These are phyloP conservation scores for Bipolaris oryzae DNA, from an alignment of 2,329 filamentous ascomycete species.

Conservation along the genomic window DNA sequence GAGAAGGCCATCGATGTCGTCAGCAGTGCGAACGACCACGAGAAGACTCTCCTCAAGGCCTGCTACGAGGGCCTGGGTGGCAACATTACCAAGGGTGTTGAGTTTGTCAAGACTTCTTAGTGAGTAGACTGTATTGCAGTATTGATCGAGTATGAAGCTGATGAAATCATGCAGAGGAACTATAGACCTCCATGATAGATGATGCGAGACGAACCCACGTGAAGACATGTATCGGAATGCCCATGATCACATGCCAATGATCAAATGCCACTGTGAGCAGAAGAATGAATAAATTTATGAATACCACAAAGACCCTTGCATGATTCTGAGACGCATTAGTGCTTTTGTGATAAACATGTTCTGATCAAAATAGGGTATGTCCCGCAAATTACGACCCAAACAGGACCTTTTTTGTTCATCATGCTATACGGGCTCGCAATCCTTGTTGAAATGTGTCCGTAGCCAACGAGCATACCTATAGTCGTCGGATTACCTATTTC, in stretches of 20 bases:
- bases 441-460: too few species aligned
- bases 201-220: slow-evolving; percentile 20
- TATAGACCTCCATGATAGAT: slow-evolving; percentile 19
- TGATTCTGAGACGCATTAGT: neutral
- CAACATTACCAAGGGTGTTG: slow-evolving; percentile 93
- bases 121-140: slow-evolving; percentile 23
- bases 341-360: neutral
- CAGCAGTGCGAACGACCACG: slow-evolving; percentile 76
- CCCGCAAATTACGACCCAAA: too few species aligned
- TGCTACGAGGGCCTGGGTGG: slow-evolving; percentile 79
- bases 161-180: slow-evolving; percentile 24
- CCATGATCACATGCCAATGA: slow-evolving; percentile 10
- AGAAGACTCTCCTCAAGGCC: slow-evolving; percentile 83
- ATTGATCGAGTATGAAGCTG: slow-evolving; percentile 2
- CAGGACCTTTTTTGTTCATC: too few species aligned
- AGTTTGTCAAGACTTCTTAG: slow-evolving; percentile 75
- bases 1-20: slow-evolving; percentile 86
- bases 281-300: slow-evolving; percentile 7
- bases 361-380: neutral
- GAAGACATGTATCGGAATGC: slow-evolving; percentile 18
- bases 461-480: too few species aligned
- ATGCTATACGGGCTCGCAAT: too few species aligned
- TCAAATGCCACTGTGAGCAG: slow-evolving; percentile 8
- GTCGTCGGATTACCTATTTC: too few species aligned
- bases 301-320: neutral